phyloP scores from a whole-genome alignment of 208 protist species.

The Trypanosoma conorhini region DNA sequence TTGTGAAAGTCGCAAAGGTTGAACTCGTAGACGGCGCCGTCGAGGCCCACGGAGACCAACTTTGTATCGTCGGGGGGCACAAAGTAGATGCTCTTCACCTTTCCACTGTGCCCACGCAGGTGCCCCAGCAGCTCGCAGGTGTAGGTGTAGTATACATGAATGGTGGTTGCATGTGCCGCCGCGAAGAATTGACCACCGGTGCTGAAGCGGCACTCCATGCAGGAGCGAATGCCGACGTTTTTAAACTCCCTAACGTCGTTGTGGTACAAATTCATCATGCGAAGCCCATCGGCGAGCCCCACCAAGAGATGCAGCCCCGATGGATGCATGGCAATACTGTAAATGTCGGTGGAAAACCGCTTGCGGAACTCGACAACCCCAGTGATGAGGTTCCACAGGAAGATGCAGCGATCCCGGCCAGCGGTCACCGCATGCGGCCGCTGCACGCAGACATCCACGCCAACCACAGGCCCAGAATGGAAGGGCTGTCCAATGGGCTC shows the following conservation, averaged over 20 bases:
- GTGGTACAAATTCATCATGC: constrained; percentile 96
- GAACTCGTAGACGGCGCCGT: constrained; percentile 97
- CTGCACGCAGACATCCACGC: constrained; percentile 93
- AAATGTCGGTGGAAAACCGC: constrained; percentile 91
- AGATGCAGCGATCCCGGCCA: constrained; percentile 85
- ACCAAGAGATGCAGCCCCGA: constrained; percentile 95
- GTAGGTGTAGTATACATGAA: constrained; percentile 96
- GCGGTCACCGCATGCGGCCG: constrained; percentile 96
- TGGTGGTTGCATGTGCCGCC: constrained; percentile 94
- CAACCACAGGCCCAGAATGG: constrained; percentile 87
- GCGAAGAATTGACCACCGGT: constrained; percentile 97
- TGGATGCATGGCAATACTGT: constrained; percentile 95
- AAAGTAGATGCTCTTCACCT: constrained; percentile 88
- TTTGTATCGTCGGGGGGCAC: constrained; percentile 92
- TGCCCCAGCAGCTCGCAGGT: constrained; percentile 95
- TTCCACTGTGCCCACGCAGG: constrained; percentile 95
- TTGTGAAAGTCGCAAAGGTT: constrained; percentile 93
- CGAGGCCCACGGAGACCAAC: constrained; percentile 91
- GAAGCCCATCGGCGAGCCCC: constrained; percentile 94
- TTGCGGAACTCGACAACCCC: constrained; percentile 93
- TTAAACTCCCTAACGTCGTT: constrained; percentile 95
- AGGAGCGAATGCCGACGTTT: constrained; percentile 93
- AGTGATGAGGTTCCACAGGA: constrained; percentile 97
- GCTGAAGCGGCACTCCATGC: constrained; percentile 93
- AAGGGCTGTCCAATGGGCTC: constrained; percentile 92